phyloP scores from a whole-genome alignment of 805 yeast species.

The Blastobotrys peoriensis region DNA sequence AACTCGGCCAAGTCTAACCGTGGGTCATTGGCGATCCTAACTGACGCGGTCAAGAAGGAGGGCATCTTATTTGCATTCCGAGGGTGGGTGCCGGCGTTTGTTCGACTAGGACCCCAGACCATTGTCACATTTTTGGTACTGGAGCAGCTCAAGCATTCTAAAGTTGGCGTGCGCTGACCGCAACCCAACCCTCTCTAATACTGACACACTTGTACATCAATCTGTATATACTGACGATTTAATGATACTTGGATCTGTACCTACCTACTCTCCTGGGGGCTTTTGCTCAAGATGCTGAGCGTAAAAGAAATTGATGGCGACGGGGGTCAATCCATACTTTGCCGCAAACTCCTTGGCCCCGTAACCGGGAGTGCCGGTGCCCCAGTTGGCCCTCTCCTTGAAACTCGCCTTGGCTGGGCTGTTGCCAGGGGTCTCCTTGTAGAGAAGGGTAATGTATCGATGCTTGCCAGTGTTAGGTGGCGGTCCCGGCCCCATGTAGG shows the following conservation, averaged over 20 bases:
- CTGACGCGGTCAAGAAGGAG: slow-evolving; percentile 54
- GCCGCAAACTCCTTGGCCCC: slow-evolving; percentile 74
- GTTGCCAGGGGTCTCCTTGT: slow-evolving; percentile 44
- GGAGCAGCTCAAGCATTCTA: slow-evolving; percentile 32
- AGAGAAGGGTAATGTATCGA: slow-evolving; percentile 74
- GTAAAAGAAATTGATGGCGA: slow-evolving; percentile 75
- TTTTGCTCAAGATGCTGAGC: slow-evolving; percentile 48
- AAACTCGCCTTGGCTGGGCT: slow-evolving; percentile 28
- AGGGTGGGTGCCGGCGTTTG: slow-evolving; percentile 87
- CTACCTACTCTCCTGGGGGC: neutral
- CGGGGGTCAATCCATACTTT: slow-evolving; percentile 51
- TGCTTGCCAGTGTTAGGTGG: slow-evolving; percentile 82
- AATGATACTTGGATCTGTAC: neutral
- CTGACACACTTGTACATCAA: neutral
- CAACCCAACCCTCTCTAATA: no score
- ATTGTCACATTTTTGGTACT: slow-evolving; percentile 36
- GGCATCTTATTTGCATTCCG: slow-evolving; percentile 79
- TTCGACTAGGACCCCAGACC: slow-evolving; percentile 71
- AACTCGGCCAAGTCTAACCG: slow-evolving; percentile 38
- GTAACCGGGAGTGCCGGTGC: slow-evolving; percentile 71
- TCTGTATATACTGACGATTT: neutral
- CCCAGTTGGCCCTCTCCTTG: slow-evolving; percentile 70
- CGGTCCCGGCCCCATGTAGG: slow-evolving; percentile 84
- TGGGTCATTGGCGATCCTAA: slow-evolving; percentile 47
- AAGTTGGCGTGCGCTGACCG: slow-evolving; percentile 10